A percentile compares a stretch with the other conserved stretches of the same genome.
Evolutionary conservation across 768 basidiomycete genomes (phyloP).

Genomic region (Xerocomus brunneocitrinus): DNA sequence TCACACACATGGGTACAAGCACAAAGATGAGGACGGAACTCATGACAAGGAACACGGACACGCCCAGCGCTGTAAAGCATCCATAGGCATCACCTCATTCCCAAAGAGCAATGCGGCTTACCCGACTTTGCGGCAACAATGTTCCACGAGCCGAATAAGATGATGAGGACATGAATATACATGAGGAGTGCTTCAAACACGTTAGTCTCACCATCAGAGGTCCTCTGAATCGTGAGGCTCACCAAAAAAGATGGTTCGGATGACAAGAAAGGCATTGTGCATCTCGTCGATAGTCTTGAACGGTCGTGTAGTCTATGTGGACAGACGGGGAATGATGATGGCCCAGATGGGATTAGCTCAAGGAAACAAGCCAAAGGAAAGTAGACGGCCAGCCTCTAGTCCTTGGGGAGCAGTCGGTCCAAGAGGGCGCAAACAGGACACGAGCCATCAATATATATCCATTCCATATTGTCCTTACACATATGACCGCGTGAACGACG

Average conservation of each 20-base stretch:
- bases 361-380: background rate
- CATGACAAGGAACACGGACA: slow-evolving; percentile 46
- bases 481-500: background rate
- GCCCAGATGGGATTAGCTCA: background rate
- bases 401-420: slow-evolving; percentile 12
- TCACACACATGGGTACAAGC: slow-evolving; percentile 31
- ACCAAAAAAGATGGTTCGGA: slow-evolving; percentile 59
- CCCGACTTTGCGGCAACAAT: slow-evolving; percentile 39
- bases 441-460: slow-evolving; percentile 10
- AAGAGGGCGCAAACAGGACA: background rate
- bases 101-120: slow-evolving; percentile 19
- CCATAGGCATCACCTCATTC: background rate
- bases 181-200: slow-evolving; percentile 35
- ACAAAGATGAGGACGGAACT: slow-evolving; percentile 37
- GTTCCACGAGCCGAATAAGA: slow-evolving; percentile 60
- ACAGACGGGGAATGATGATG: background rate
- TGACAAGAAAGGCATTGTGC: slow-evolving; percentile 51
- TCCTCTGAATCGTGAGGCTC: slow-evolving; percentile 17
- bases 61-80: slow-evolving; percentile 38
- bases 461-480: slow-evolving; percentile 4
- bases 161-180: slow-evolving; percentile 47
- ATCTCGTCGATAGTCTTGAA: slow-evolving; percentile 22
- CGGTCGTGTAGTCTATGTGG: slow-evolving; percentile 8
- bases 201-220: slow-evolving; percentile 1
- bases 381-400: slow-evolving; percentile 12